Evolutionary conservation across 1,284 basidiomycete genomes (phyloP).

Genomic region (Gymnopus androsaceus): DNA sequence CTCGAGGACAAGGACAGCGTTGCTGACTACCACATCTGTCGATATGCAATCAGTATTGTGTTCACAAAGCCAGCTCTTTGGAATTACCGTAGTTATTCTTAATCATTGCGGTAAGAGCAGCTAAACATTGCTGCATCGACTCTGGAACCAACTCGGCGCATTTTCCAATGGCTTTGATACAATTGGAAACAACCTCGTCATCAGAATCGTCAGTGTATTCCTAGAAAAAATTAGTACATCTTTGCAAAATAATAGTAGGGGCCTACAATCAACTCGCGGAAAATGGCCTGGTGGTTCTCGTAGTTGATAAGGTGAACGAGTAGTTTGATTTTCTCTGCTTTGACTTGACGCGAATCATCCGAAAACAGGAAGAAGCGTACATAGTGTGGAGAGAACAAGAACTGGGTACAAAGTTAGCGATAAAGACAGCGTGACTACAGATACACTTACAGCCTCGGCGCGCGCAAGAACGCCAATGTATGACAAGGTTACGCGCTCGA

Average conservation of each 20-base stretch:
- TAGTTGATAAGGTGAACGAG: conserved; percentile 63
- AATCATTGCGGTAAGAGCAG: conserved; percentile 77
- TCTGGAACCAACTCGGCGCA: conserved; percentile 72
- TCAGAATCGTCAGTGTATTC: conserved; percentile 77
- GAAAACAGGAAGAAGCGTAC: conserved; percentile 69
- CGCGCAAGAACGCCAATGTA: conserved; percentile 69
- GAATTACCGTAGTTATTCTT: conserved; percentile 69
- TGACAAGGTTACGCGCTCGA: conserved; percentile 72
- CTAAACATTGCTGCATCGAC: conserved; percentile 70
- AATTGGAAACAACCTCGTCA: conserved; percentile 67
- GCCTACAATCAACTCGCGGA: conserved; percentile 82
- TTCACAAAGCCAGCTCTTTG: background rate
- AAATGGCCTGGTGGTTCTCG: conserved; percentile 69
- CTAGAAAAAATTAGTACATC: conserved; percentile 37
- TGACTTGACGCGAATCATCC: conserved; percentile 65
- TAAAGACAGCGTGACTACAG: background rate
- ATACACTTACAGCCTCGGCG: conserved; percentile 57
- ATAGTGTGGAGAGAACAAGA: conserved; percentile 62
- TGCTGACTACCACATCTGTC: conserved; percentile 71
- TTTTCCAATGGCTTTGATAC: conserved; percentile 77
- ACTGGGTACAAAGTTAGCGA: conserved; percentile 36
- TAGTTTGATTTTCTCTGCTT: conserved; percentile 74
- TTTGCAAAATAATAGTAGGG: background rate
- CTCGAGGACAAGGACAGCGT: conserved; percentile 83
- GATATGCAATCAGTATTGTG: background rate